Evolutionary conservation across 768 basidiomycete species (phyloP).

Genomic region (Boletus rubropictus): DNA sequence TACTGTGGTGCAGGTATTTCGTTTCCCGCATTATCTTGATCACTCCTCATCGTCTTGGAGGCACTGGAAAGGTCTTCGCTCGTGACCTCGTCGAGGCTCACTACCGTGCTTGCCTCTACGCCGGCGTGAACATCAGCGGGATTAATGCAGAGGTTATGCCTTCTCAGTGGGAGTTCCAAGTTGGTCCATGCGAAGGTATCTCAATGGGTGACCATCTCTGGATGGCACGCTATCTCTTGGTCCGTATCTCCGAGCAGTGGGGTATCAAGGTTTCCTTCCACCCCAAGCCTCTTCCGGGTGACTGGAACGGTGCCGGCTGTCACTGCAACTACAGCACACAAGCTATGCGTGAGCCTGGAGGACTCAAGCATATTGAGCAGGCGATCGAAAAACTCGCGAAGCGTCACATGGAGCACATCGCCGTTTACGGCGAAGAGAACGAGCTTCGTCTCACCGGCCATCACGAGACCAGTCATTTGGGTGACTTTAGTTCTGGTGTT

Average conservation of each 20-base stretch:
- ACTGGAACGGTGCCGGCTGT: conserved; percentile 99
- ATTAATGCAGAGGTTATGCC: conserved; percentile 99
- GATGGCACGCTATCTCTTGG: conserved; percentile 96
- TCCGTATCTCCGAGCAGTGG: conserved; percentile 97
- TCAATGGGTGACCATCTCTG: conserved; percentile 99
- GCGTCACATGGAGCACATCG: conserved; percentile 92
- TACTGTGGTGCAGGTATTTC: conserved; percentile 92
- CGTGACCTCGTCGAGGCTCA: conserved; percentile 99
- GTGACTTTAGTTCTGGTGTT: conserved; percentile 86
- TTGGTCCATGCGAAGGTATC: conserved; percentile 97
- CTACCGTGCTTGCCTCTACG: conserved; percentile 93
- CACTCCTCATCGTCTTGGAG: conserved; percentile 34
- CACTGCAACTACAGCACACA: conserved; percentile 98
- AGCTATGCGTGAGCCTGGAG: conserved; percentile 89
- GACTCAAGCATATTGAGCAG: conserved; percentile 85
- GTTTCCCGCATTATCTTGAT: background rate
- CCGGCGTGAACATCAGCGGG: conserved; percentile 96
- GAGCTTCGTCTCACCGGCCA: conserved; percentile 92
- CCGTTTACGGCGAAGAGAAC: conserved; percentile 97
- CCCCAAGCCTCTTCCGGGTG: conserved; percentile 93
- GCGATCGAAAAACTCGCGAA: conserved; percentile 91
- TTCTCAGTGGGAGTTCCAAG: conserved; percentile 99
- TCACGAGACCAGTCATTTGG: conserved; percentile 96
- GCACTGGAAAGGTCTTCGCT: conserved; percentile 95
- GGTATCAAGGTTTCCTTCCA: conserved; percentile 98